Evolutionary conservation across 768 basidiomycete species (phyloP).

Genomic region (Boletellus ananas): DNA sequence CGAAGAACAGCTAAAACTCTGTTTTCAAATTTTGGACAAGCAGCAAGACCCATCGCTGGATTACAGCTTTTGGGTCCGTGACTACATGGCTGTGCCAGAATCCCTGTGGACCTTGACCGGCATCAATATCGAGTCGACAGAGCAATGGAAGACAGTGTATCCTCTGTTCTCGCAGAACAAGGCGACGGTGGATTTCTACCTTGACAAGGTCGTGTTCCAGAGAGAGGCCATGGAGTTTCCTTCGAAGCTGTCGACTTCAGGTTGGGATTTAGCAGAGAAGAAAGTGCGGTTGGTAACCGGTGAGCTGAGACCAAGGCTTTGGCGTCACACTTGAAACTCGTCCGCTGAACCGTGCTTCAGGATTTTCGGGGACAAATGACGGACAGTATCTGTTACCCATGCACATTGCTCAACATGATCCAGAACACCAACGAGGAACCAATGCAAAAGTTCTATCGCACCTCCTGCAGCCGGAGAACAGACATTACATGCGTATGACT

Average conservation of each 20-base stretch:
- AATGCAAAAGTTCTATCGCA: conserved; percentile 13
- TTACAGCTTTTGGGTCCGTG: conserved; percentile 18
- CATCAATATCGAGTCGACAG: conserved; percentile 39
- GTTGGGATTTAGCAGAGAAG: conserved; percentile 6
- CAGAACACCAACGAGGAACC: conserved; percentile 11
- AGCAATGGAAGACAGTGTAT: conserved; percentile 28
- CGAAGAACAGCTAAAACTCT: not conserved
- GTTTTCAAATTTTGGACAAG: not conserved
- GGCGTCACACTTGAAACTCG: not conserved
- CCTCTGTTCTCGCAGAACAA: conserved; percentile 32
- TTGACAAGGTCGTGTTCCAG: conserved; percentile 45
- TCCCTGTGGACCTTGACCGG: conserved; percentile 32
- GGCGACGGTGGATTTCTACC: conserved; percentile 39
- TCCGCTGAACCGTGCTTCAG: conserved; percentile 10
- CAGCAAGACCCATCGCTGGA: conserved; percentile 16
- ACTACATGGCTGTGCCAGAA: conserved; percentile 25
- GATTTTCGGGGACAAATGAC: conserved; percentile 38
- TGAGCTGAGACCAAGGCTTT: not conserved
- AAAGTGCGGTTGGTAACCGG: not conserved
- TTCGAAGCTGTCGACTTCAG: conserved; percentile 14
- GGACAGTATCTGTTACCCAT: conserved; percentile 33
- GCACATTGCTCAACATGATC: conserved; percentile 24
- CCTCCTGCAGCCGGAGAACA: conserved; percentile 22
- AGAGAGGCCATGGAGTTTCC: conserved; percentile 30
- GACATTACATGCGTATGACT: conserved; percentile 5